These are phyloP conservation scores for Yarrowia sp. DNA, from an alignment of 805 yeast genomes.

Conservation along the genomic window DNA sequence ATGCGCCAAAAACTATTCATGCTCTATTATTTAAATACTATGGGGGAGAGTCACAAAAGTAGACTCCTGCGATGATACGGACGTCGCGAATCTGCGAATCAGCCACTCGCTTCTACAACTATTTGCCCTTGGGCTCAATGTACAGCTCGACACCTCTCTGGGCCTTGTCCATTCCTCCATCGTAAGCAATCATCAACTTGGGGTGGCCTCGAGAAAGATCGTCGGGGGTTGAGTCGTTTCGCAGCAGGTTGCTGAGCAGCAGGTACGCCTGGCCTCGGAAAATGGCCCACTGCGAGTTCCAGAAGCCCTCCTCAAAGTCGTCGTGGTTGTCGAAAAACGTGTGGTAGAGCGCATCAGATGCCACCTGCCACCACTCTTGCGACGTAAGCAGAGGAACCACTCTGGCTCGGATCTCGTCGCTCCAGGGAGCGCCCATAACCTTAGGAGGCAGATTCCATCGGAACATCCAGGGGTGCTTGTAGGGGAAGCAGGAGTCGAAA, in stretches of 20 bases:
- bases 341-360: conserved; percentile 14
- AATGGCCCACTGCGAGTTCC: conserved; percentile 23
- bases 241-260: not conserved
- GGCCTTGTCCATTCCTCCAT: conserved; percentile 12
- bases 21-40: not conserved
- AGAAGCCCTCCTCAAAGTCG: conserved; percentile 16
- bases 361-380: conserved; percentile 3
- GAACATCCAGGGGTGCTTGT: conserved; percentile 14
- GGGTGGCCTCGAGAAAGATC: not conserved
- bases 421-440: not conserved
- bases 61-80: no score
- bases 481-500: conserved; percentile 3
- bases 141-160: conserved; percentile 16
- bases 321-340: conserved; percentile 9
- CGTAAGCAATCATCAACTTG: conserved; percentile 7
- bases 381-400: conserved; percentile 19
- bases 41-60: no score
- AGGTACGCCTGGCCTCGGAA: conserved; percentile 20
- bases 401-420: not conserved
- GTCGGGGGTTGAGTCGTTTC: not conserved
- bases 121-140: conserved; percentile 9
- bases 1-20: not conserved
- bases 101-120: not conserved
- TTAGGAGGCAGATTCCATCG: not conserved
- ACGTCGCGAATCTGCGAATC: no score